Base-by-base conservation (phyloP, 805 yeast genomes). In the Zygosaccharomyces pseudorouxii region DNA sequence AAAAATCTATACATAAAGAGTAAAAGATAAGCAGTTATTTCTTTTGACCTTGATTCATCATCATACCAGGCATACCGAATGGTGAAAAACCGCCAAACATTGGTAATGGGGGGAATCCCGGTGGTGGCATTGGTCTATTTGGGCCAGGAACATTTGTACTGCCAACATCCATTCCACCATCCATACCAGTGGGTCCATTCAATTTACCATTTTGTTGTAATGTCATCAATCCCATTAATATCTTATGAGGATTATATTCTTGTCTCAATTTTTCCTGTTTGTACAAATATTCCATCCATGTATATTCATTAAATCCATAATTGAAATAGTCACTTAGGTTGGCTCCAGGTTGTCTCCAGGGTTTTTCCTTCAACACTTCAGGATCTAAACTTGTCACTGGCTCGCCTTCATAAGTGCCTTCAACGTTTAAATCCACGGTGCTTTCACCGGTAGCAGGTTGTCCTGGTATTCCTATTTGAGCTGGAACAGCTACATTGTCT, bases 271-370 rank as follows among this genome's bases (percentile, higher is more conserved):
- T 82, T 65, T 90, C 96, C 62, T 90, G 97, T 65, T 88, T 89
- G 37, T 82, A 75, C 57, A 96, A 82, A 69, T 93, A 93, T 20
- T 90, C 89, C 47, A 86, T 81, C 99, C 99, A 93, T 12, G 97
- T 86, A 55, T 86, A 78, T 71, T 93, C 99, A 64, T 93, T 96
- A 63, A 93, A 93, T 1, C 99, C 99, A 62, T 82, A 93, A 70
- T 93, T 93, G 75, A 93, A 93, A 68, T 89, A 95, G 67, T 93
- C 98, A 6, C 95, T 79, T 36, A 88, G 71, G 68, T 93, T 97
- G 3, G 96, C 96, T 33, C 98, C 99, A 1, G 98, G 97, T 55
- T 86, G 82, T 63, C 99, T 79, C 99, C 99, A 93, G 7, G 99
- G 99, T 70, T 95, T 95, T 55, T 89, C 96, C 55, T 87, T 89